Percentiles rank a stretch among this genome's conserved stretches.
phyloP scores from a whole-genome alignment of 495 filamentous ascomycete genomes.

The Tuber melanosporum region DNA sequence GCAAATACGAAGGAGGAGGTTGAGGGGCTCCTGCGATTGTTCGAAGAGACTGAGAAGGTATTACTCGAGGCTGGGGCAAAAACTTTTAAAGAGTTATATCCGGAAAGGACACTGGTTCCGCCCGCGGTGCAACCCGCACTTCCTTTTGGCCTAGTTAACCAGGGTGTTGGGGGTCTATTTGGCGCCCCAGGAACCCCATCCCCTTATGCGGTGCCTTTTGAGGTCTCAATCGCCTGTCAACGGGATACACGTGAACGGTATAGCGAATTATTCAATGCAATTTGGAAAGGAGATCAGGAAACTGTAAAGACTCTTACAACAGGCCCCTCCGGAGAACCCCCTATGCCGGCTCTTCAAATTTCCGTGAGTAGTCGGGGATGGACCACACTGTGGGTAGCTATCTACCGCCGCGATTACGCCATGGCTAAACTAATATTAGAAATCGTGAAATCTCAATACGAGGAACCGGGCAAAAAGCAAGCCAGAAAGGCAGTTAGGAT shows the following conservation, averaged over 20 bases:
- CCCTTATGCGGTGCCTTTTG: slow-evolving; percentile 49
- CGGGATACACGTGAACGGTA: slow-evolving; percentile 41
- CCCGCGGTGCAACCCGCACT: background rate
- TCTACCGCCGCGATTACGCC: slow-evolving; percentile 56
- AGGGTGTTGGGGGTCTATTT: slow-evolving; percentile 1
- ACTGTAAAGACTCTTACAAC: slow-evolving; percentile 49
- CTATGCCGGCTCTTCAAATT: slow-evolving; percentile 54
- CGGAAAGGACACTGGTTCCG: slow-evolving; percentile 42
- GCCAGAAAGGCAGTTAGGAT: slow-evolving; percentile 9
- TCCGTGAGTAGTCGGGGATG: slow-evolving; percentile 41
- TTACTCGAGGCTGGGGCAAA: slow-evolving; percentile 57
- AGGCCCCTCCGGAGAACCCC: slow-evolving; percentile 47
- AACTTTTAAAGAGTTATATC: slow-evolving; percentile 57
- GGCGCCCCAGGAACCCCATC: slow-evolving; percentile 24
- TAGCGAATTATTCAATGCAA: slow-evolving; percentile 28
- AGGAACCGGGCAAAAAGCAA: slow-evolving; percentile 33
- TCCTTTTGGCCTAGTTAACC: background rate
- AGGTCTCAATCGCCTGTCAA: slow-evolving; percentile 50
- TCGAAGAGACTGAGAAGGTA: slow-evolving; percentile 50
- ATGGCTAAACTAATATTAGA: slow-evolving; percentile 58
- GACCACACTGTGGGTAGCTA: slow-evolving; percentile 58
- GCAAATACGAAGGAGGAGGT: slow-evolving; percentile 52
- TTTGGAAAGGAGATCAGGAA: slow-evolving; percentile 33
- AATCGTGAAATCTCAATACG: slow-evolving; percentile 61
- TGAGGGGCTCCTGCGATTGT: slow-evolving; percentile 46